phyloP scores from a whole-genome alignment of 2,329 filamentous ascomycete species.

The Pyrenophora tritici-repentis region DNA sequence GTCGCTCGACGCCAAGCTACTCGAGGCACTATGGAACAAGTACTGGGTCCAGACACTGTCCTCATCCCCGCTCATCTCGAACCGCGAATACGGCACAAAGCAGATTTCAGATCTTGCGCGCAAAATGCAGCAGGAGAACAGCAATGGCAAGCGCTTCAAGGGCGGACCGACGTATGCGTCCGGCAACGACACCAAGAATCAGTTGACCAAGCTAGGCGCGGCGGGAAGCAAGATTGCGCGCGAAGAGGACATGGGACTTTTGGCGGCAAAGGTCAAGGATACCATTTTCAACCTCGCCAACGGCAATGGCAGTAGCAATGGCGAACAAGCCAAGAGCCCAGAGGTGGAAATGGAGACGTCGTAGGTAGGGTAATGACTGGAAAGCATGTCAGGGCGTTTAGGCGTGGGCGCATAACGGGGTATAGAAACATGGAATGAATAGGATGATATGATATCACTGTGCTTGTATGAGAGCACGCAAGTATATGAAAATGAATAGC shows the following conservation, averaged over 20 bases:
- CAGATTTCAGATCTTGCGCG: slow-evolving; percentile 86
- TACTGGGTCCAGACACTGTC: slow-evolving; percentile 98
- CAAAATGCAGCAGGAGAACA: slow-evolving; percentile 73
- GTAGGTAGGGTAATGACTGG: neutral
- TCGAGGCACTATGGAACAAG: slow-evolving; percentile 95
- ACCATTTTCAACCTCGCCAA: slow-evolving; percentile 57
- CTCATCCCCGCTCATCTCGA: slow-evolving; percentile 86
- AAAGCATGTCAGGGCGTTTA: slow-evolving; percentile 14
- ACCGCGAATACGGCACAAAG: slow-evolving; percentile 89
- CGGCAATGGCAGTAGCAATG: slow-evolving; percentile 10
- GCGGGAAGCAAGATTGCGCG: slow-evolving; percentile 66
- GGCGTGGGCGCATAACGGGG: neutral
- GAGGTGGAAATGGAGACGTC: slow-evolving; percentile 41
- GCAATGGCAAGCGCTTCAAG: slow-evolving; percentile 44
- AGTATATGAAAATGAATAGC: no score
- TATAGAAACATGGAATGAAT: no score
- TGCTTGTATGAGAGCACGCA: no score
- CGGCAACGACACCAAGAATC: slow-evolving; percentile 29
- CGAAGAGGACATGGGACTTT: slow-evolving; percentile 66
- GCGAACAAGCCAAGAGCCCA: slow-evolving; percentile 13
- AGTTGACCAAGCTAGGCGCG: slow-evolving; percentile 64
- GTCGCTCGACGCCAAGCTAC: slow-evolving; percentile 80
- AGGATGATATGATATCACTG: no score
- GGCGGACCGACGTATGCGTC: slow-evolving; percentile 13
- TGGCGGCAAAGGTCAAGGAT: slow-evolving; percentile 67